Evolutionary conservation across 768 basidiomycete genomes (phyloP), one percentile per base, ranked within the genome.

Genomic region (Leccinum rimulosum): DNA sequence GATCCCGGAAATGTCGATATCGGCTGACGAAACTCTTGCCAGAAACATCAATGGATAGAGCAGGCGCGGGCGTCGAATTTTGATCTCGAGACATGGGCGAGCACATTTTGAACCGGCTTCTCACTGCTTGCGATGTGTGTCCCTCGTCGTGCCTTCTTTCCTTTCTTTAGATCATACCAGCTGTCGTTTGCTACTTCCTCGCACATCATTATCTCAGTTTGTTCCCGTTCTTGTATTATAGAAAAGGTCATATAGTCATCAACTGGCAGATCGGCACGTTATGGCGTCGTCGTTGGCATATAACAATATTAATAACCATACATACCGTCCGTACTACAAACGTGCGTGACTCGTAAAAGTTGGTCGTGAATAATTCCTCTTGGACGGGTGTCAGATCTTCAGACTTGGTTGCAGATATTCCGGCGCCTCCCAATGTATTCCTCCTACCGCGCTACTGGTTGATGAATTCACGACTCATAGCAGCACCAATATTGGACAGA

Each of bases 1-100:
- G 15, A 22, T 58, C 5, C 11, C n/a, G 19, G 31, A 30, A 14
- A 25, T 3, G 15, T 38, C n/a, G 45, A 49, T 22, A 19, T 12
- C 15, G 8, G 4, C 67, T 71, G 5, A 71, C 49, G 30, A 49
- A 19, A 28, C 36, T 28, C 17, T n/a, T 15, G 6, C 47, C 61
- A 93, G 91, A 84, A 85, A 75, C 82, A 89, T 62, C 70, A 79
- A 22, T 94, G 92, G 92, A 84, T 93, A 72, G 82, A 84, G 56
- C 78, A 80, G 51, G 83, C 89, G 8, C 78, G 79, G 65, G 71
- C 74, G 19, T 84, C 85, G 33, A 79, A 77, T 27, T 79, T 92
- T 54, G 89, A 94, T 71, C 77, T 93, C 56, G 86, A 89, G 71
- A 84, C 82, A 52, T 94, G 91, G 88, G 89, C 91, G 27, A 87